Evolutionary conservation across 2,329 filamentous ascomycete species (phyloP), one percentile per base, ranked within the genome.

Genomic region (Dothistroma septosporum): DNA sequence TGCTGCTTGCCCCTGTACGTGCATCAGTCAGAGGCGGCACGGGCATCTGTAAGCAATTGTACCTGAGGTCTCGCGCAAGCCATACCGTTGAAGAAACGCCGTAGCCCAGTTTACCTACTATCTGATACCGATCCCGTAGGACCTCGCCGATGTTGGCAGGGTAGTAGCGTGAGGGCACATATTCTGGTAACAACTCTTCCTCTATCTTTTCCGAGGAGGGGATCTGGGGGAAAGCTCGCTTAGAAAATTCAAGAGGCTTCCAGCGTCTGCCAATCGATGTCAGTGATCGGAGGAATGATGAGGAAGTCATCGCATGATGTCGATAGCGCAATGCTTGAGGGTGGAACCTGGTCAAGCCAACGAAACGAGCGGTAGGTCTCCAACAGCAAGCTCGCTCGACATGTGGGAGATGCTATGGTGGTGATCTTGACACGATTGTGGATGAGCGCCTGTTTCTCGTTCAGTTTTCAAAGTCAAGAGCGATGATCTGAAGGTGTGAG

Each of bases 101-200:
- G 37, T 57, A 57, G 14, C 46, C 55, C 44, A 57, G 21, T 24
- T 57, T 57, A 44, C 72, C 73, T 11, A 79, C 68, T 37, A 76
- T 66, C 49, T 74, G 68, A 61, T 78, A 80, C 19, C 68, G 70
- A 4, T 57, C 54, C 1, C 71, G 32, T 58, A 78, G 64, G 0
- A 75, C 50, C 12, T 77, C 60, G 6, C 76, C 76, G 5, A 76
- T 73, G 0, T 58, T 60, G 52, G 77, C 71, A 0, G 76, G 75
- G 61, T 76, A 78, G 59, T 73, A 78, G 19, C 37, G 47, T 50
- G 47, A 50, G 47, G 21, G 9, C 10, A 28, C 47, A 28, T 50
- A 50, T 21, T 50, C 47, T 50, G 37, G 37, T 7, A 50, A 50
- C 3, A 21, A 28, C 19, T 50, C 47, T 50, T 50, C 47, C 47